Conservation (phyloP, 1,284 basidiomycete genomes). For the Phylloboletellus chloephorus region DNA sequence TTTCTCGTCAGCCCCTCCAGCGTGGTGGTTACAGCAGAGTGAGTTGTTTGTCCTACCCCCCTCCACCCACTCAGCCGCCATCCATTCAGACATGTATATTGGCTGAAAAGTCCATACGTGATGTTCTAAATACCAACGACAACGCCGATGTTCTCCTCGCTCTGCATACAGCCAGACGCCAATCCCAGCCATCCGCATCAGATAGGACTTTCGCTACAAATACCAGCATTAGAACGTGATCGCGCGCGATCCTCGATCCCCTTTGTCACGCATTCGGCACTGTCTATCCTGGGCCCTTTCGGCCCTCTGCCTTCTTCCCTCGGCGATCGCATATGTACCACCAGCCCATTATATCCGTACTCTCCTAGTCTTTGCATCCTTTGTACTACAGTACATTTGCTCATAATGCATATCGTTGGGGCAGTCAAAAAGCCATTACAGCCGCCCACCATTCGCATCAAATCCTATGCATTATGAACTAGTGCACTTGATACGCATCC, state of each 20-base stretch:
- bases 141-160: conserved; percentile 59
- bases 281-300: conserved; percentile 11
- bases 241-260: neutral
- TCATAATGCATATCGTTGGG: too few relatives aligned
- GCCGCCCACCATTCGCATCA: too few relatives aligned
- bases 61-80: neutral
- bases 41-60: conserved; percentile 26
- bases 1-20: conserved; percentile 56
- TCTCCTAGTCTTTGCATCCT: conserved; percentile 6
- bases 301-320: neutral
- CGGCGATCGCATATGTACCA: conserved; percentile 26
- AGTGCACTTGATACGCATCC: too few relatives aligned
- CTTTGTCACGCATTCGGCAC: conserved; percentile 12
- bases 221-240: conserved; percentile 27
- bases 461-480: too few relatives aligned
- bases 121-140: conserved; percentile 62
- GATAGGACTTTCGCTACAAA: conserved; percentile 15
- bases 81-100: conserved; percentile 58
- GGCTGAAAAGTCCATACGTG: conserved; percentile 61
- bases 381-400: conserved; percentile 23
- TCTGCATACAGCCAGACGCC: conserved; percentile 40
- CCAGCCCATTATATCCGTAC: conserved; percentile 10
- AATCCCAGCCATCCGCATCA: conserved; percentile 13
- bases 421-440: too few relatives aligned
- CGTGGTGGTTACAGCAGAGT: conserved; percentile 72